A percentile compares a stretch with the other conserved stretches of the same genome.
phyloP scores from a whole-genome alignment of 345 rosid species.

The Ceriops decandra region DNA sequence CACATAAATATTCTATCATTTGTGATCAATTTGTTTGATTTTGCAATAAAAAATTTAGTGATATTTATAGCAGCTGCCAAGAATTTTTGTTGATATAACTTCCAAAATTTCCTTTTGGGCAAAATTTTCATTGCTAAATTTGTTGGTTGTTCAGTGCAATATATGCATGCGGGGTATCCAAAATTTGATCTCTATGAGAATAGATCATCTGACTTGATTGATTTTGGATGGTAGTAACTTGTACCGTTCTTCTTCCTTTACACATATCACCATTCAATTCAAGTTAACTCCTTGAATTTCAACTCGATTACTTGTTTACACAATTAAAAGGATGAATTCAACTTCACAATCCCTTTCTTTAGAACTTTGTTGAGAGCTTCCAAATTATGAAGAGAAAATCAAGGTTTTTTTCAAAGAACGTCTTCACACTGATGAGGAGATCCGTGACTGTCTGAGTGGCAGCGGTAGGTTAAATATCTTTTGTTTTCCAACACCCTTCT shows the following conservation, averaged over 20 bases:
- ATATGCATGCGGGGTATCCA: background rate
- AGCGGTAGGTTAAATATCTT: slow-evolving; percentile 48
- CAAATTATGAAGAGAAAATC: slow-evolving; percentile 80
- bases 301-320: too few species aligned
- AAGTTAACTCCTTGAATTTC: too few species aligned
- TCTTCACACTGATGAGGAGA: slow-evolving; percentile 97
- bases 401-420: slow-evolving; percentile 88
- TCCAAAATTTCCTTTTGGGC: background rate
- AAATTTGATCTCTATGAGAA: background rate
- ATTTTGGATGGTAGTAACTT: too few species aligned
- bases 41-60: background rate
- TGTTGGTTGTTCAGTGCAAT: background rate
- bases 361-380: slow-evolving; percentile 89
- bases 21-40: background rate
- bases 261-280: too few species aligned
- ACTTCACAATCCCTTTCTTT: slow-evolving; percentile 7
- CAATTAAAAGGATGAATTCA: background rate
- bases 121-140: background rate
- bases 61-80: background rate
- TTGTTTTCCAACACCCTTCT: background rate
- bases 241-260: too few species aligned
- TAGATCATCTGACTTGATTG: background rate
- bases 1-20: background rate
- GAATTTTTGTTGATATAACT: background rate
- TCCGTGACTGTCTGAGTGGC: slow-evolving; percentile 84